phyloP scores from a whole-genome alignment of 106 monocot species.

The Dioscorea alata region DNA sequence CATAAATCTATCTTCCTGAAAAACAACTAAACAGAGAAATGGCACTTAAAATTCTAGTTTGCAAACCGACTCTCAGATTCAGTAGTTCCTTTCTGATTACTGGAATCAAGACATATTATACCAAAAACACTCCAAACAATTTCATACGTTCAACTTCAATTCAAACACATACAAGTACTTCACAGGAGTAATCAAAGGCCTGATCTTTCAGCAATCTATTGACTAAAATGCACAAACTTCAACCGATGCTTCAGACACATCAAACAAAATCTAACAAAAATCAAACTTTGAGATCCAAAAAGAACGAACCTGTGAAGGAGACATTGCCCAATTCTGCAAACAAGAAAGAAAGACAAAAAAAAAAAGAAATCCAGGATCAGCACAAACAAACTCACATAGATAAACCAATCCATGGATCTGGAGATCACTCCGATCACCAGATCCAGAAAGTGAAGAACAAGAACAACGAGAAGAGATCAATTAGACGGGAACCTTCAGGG shows the following conservation, averaged over 20 bases:
- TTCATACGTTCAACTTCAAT: too few relatives aligned
- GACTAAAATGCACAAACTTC: not conserved
- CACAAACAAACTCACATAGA: not conserved
- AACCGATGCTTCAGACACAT: not conserved
- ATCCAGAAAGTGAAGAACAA: constrained; percentile 3
- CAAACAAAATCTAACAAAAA: not conserved
- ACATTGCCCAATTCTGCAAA: constrained; percentile 36
- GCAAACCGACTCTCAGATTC: too few relatives aligned
- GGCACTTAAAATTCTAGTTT: too few relatives aligned
- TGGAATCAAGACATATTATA: too few relatives aligned
- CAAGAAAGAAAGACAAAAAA: constrained; percentile 4
- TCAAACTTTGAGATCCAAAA: not conserved
- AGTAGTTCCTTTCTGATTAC: too few relatives aligned
- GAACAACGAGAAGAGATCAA: not conserved
- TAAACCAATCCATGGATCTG: not conserved
- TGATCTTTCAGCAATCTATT: not conserved
- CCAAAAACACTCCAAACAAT: too few relatives aligned
- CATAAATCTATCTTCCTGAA: too few relatives aligned
- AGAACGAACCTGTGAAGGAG: constrained; percentile 25
- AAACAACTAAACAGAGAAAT: too few relatives aligned
- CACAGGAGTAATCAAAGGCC: not conserved
- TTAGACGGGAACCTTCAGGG: constrained; percentile 38
- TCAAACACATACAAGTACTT: not conserved
- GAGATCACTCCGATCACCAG: too few relatives aligned
- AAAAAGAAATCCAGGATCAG: not conserved